Evolutionary conservation across 306 rosid genomes (phyloP), one percentile per base, ranked within the genome.

Genomic region (Trichosanthes cucumerina): DNA sequence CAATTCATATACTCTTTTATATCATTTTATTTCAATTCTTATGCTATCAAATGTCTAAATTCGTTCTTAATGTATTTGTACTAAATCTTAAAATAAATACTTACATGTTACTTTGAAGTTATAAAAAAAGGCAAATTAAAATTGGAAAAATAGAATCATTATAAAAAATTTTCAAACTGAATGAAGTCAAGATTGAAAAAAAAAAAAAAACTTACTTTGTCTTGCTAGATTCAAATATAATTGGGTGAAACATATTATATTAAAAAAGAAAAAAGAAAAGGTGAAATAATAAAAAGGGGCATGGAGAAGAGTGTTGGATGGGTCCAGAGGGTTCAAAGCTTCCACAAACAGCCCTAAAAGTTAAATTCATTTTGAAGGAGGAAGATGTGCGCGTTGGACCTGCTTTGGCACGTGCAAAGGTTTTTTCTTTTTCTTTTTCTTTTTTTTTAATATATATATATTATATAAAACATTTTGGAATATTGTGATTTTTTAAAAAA

Each of bases 231-330:
- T 68, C 16, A 69, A 69, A 69, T 69, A 41, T 41, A 38, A 70
- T 12, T 12, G 38, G 12, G 54, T 21, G 38, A 21, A n/a, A 70
- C 31, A 23, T 21, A 15, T 14, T 26, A 6, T 36, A 1, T 3
- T 43, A 12, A 21, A 41, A 44, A 41, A 1, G 1, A 4, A 59
- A 57, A 54, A 16, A 4, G 5, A 65, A 16, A 16, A 19, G 28
- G 73, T 10, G 74, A 66, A 66, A 66, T n/a, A 39, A n/a, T 39
- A 66, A 68, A 68, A 19, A 5, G 33, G 49, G 5, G 2, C n/a
- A 69, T 41, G 54, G 75, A 69, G 54, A 69, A 69, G 76, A 23
- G 76, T 7, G 76, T 11, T 72, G 77, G 77, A 8, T 47, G 77
- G 60, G 77, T 73, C 77, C 59, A 15, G 0, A 28, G 59, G 75